A percentile compares a stretch with the other conserved stretches of the same genome.
These are phyloP conservation scores for Microcos paniculata DNA, from an alignment of 345 rosid genomes.

Conservation along the genomic window DNA sequence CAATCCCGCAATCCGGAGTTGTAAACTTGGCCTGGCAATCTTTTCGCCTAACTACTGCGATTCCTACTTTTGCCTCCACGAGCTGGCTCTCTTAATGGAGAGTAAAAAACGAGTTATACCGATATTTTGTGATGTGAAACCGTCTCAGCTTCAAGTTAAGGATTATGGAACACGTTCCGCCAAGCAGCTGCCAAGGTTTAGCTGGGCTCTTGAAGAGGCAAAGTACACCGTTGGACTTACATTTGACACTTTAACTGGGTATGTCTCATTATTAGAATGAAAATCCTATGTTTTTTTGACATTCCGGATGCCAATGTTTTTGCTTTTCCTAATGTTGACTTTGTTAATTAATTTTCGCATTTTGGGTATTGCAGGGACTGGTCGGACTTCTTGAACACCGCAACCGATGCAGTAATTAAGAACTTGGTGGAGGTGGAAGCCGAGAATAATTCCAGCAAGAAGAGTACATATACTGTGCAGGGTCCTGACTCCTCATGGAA, in stretches of 20 bases:
- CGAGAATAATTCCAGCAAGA: slow-evolving; percentile 15
- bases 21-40: slow-evolving; percentile 67
- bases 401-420: slow-evolving; percentile 65
- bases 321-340: not conserved
- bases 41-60: slow-evolving; percentile 79
- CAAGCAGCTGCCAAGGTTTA: slow-evolving; percentile 43
- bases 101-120: slow-evolving; percentile 64
- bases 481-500: not conserved
- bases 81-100: slow-evolving; percentile 71
- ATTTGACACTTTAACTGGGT: slow-evolving; percentile 70
- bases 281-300: too few relatives aligned
- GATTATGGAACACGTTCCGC: slow-evolving; percentile 35
- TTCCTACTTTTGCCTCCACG: slow-evolving; percentile 79
- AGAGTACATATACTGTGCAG: slow-evolving; percentile 19
- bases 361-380: slow-evolving; percentile 54
- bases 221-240: slow-evolving; percentile 81
- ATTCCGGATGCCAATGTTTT: too few relatives aligned
- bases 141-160: slow-evolving; percentile 58
- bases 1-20: slow-evolving; percentile 44
- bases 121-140: slow-evolving; percentile 78
- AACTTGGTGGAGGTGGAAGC: slow-evolving; percentile 63
- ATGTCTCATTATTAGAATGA: too few relatives aligned
- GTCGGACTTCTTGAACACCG: slow-evolving; percentile 63
- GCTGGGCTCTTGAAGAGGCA: slow-evolving; percentile 63
- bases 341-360: not conserved